These are phyloP conservation scores for Epicoccum nigrum DNA, from an alignment of 2,329 filamentous ascomycete species.

Conservation along the genomic window DNA sequence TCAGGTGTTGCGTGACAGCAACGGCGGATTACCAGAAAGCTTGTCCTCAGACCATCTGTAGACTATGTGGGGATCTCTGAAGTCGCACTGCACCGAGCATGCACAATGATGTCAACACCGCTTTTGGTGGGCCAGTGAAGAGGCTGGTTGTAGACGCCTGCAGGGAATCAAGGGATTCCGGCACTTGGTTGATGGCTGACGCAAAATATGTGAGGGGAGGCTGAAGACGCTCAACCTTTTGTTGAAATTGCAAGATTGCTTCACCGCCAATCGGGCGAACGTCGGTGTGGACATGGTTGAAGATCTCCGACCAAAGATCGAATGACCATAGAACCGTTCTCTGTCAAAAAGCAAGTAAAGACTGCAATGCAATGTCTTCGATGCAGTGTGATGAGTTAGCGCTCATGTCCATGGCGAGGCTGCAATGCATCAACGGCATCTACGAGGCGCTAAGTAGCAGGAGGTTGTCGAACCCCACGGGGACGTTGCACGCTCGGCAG, in stretches of 20 bases:
- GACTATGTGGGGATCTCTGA: slow-evolving; percentile 10
- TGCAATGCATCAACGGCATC: slow-evolving; percentile 5
- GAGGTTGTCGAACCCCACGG: slow-evolving; percentile 17
- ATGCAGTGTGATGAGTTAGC: slow-evolving; percentile 9
- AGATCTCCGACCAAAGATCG: neutral
- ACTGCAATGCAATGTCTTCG: neutral
- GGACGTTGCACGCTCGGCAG: slow-evolving; percentile 20
- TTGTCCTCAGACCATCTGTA: slow-evolving; percentile 3
- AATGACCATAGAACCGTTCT: neutral
- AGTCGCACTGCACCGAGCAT: neutral
- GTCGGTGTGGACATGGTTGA: too few species aligned
- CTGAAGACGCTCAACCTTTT: neutral
- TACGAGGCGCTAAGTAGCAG: neutral
- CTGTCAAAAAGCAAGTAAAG: neutral
- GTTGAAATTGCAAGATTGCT: too few species aligned
- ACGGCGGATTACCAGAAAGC: slow-evolving; percentile 1
- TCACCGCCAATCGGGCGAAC: slow-evolving; percentile 16
- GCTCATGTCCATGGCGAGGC: slow-evolving; percentile 7
- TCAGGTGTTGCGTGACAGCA: slow-evolving; percentile 12
- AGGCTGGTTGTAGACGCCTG: neutral
- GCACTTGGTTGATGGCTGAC: slow-evolving; percentile 1
- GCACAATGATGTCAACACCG: slow-evolving; percentile 17
- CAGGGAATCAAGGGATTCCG: slow-evolving; percentile 3
- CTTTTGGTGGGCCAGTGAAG: neutral
- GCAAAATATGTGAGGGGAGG: neutral